Evolutionary conservation across 23 red algal species (phyloP), one percentile per base, ranked within the genome.

Genomic region (Chondrus crispus): DNA sequence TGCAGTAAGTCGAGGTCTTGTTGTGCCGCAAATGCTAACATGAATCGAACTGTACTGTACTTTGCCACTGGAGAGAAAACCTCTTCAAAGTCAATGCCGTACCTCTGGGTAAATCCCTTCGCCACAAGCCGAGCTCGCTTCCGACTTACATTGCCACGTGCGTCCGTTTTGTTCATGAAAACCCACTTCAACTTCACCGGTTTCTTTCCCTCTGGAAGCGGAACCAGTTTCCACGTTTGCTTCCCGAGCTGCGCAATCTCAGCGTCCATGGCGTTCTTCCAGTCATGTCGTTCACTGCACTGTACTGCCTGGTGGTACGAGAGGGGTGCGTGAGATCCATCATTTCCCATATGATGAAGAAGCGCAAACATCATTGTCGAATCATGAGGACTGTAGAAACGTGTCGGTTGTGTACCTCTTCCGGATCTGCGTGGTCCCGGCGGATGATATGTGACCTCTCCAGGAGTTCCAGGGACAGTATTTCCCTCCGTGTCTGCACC

Each of bases 161-260:
- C 33, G 47, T 89, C 33, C 38, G 29, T 28, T 46, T 89, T 89
- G 44, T 55, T 41, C 30, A 26, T 14, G 44, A 89, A 89, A 38
- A 89, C 24, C 85, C 16, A n/a, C 33, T 89, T 57, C 8, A 35
- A 22, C 14, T 46, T 50, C 13, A 89, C 29, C 13, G 3, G 4
- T 18, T 81, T 81, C 53, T 10, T 32, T 14, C 85, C 70, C 11
- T 51, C 29, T 16, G 85, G 85, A 28, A 68, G 28, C 26, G 45
- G n/a, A 24, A 43, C 35, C 7, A 28, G 33, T 24, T 5, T 2
- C 85, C 70, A 89, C 32, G 58, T 68, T 33, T 36, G 14, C 10
- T 26, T 47, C 35, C 35, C 33, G 39, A 85, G 46, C 3, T 40
- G 29, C 7, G 45, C 5, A 24, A 64, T 24, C 63, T 89, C 71